Percentiles rank a stretch among this genome's conserved stretches.
Evolutionary conservation across 2,329 filamentous ascomycete species (phyloP).

Genomic region (Diaporthe citri): DNA sequence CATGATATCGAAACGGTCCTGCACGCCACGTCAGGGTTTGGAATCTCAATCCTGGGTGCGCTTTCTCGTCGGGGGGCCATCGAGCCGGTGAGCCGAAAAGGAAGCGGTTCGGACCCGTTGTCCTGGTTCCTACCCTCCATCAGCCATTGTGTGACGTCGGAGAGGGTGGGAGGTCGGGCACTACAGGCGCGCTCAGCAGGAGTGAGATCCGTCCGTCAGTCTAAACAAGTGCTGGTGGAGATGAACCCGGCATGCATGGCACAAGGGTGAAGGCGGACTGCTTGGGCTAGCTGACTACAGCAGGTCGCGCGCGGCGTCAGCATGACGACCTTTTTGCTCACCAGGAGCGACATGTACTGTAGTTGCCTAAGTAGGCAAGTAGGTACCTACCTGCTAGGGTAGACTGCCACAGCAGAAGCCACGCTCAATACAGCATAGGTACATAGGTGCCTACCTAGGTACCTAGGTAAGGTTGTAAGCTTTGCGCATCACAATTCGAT

Average conservation of each 20-base stretch:
- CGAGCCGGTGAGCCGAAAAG: slow-evolving; percentile 35
- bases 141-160: slow-evolving; percentile 30
- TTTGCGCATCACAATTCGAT: background rate
- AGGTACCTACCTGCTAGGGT: background rate
- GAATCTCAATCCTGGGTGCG: slow-evolving; percentile 1
- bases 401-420: background rate
- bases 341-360: background rate
- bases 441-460: background rate
- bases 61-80: slow-evolving; percentile 12
- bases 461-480: background rate
- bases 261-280: slow-evolving; percentile 9
- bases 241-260: slow-evolving; percentile 22
- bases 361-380: background rate
- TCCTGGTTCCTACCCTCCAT: slow-evolving; percentile 28
- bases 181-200: background rate
- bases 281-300: background rate
- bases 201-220: background rate
- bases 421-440: background rate
- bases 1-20: background rate
- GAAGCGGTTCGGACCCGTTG: slow-evolving; percentile 28
- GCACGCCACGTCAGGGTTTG: background rate
- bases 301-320: slow-evolving; percentile 17
- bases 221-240: slow-evolving; percentile 13
- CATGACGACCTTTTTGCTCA: slow-evolving; percentile 8
- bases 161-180: slow-evolving; percentile 4